Evolutionary conservation across 2,329 filamentous ascomycete species (phyloP), one percentile per base, ranked within the genome.

Genomic region (Purpureocillium takamizusanense): DNA sequence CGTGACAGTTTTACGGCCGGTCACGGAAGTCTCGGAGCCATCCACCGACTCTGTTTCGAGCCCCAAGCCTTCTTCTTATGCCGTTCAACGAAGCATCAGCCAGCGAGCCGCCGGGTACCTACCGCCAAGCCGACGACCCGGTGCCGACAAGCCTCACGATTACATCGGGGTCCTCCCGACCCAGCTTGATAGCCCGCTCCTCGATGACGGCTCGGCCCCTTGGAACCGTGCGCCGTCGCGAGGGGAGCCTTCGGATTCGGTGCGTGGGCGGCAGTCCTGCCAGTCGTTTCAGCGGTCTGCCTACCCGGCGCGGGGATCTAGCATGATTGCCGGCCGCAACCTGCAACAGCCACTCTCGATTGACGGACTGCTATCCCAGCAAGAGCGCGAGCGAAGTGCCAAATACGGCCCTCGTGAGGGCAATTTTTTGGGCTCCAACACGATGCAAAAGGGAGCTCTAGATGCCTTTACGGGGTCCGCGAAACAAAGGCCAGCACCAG

Each of bases 1-100:
- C 2, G 56, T 63, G 11, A 62, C 60, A 1, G 58, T 63, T 11
- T 44, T 62, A 28, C 53, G 55, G 11, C 54, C 56, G 2, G 49
- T 59, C 13, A 45, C 48, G 0, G 53, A 60, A 38, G 47, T 43
- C 33, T 39, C 42, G 9, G 48, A 56, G 30, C 35, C 31, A 7
- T 21, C 32, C 13, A 16, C 41, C 32, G 10, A 16, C 7, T 15
- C 23, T 7, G 12, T n/a, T 16, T n/a, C 37, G 4, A 31, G 17
- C 7, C 13, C 27, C 1, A 17, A 28, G 7, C 27, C 42, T 23
- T n/a, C 14, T 2, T n/a, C 17, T 16, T 18, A 30, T 2, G 35
- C 13, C 13, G 11, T 14, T 11, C 36, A 25, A 25, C 13, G 35
- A 16, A 30, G 18, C 7, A 32, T 12, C 7, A 25, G 33, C 11